Evolutionary conservation across 1,284 basidiomycete species (phyloP).

Genomic region (Pseudozyma flocculosa): DNA sequence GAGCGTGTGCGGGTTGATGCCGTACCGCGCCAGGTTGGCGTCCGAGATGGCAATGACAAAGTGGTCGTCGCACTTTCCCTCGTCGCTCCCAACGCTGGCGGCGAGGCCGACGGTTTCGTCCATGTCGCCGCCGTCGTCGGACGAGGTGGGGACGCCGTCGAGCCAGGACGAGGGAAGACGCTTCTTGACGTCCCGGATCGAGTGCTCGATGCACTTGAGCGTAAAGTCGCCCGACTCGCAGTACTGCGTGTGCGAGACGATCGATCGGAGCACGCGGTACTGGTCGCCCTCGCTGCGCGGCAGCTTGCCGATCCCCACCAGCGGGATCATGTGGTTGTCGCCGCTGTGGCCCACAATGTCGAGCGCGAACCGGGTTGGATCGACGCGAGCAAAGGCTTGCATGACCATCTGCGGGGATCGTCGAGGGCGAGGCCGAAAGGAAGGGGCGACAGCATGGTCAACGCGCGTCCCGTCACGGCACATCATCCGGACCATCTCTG

Average conservation of each 20-base stretch:
- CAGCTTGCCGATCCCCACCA: constrained; percentile 41
- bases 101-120: neutral
- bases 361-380: constrained; percentile 49
- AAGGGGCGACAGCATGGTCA: too few species aligned
- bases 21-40: constrained; percentile 58
- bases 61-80: constrained; percentile 55
- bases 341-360: constrained; percentile 58
- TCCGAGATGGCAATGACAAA: constrained; percentile 59
- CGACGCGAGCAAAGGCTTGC: constrained; percentile 53
- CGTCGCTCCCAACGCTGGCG: constrained; percentile 16
- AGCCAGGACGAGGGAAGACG: neutral
- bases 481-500: too few species aligned
- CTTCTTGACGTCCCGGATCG: constrained; percentile 32
- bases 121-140: neutral
- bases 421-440: neutral
- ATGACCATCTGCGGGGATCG: constrained; percentile 50
- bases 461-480: too few species aligned
- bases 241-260: constrained; percentile 49
- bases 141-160: neutral
- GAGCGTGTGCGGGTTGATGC: constrained; percentile 48
- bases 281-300: constrained; percentile 51
- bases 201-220: constrained; percentile 41
- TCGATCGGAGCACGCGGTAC: constrained; percentile 48
- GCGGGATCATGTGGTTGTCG: constrained; percentile 52
- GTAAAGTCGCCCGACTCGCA: constrained; percentile 46